Base-by-base conservation (phyloP, 371 early-diverging fungal species). In the Rhizopus arrhizus region DNA sequence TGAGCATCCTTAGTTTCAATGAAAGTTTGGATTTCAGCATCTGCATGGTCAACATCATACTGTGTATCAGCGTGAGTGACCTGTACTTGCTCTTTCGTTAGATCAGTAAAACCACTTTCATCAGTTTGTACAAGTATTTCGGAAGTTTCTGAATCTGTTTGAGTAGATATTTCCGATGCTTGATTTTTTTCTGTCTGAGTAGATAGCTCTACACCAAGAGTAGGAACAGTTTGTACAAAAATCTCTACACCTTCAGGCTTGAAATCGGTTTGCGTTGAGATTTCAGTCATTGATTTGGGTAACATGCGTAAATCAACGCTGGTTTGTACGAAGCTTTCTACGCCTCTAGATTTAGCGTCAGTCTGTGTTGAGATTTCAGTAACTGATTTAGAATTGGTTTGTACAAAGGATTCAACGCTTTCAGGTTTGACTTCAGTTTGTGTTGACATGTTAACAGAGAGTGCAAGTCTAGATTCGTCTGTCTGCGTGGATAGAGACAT, bases 101-200 rank as follows among this genome's bases (percentile, higher is more conserved):
- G 29, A 38, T 56, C 53, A 4, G 9, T 8, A 12, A 46, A 38
- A 4, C 11, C 40, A 15, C 29, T 41, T 2, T 22, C 41, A 5
- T 59, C 66, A 33, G 54, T 58, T 42, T 66, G 67, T 15, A 58
- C 55, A n/a, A 48, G 48, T 12, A 48, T 28, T 12, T 48, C 48
- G n/a, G 2, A 15, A 13, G 43, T 45, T 22, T 59, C 64, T 12
- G 32, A 11, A 5, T 65, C 61, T 12, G 40, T 53, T 29, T 60
- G 62, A 6, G 57, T 65, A 9, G 57, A 53, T 7, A 29, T 29
- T 48, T 48, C 48, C n/a, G 28, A 7, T 7, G 28, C 2, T 15
- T 28, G 48, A 16, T n/a, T 45, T 12, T 7, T n/a, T 9, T 59
- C 51, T 41, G 59, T 59, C 38, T 59, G 61, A 13, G 33, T 53